phyloP scores from a whole-genome alignment of 31 red algal genomes.

The Bonnemaisonia californica region DNA sequence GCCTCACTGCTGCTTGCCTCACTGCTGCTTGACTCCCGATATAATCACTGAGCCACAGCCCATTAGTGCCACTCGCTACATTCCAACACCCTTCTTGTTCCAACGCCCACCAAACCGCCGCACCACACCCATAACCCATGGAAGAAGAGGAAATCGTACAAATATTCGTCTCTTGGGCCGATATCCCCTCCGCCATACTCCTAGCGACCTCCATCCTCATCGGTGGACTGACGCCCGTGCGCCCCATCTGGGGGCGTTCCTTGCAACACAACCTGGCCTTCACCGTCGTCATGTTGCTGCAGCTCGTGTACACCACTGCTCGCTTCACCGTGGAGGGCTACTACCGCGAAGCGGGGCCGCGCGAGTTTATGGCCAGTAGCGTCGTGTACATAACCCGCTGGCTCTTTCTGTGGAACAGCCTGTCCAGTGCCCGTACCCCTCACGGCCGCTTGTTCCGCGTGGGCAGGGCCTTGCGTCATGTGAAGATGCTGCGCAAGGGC shows the following conservation, averaged over 20 bases:
- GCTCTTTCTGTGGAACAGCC: background rate
- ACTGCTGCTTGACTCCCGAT: background rate
- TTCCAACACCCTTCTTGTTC: too few species aligned
- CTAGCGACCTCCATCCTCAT: background rate
- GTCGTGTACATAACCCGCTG: slow-evolving; percentile 16
- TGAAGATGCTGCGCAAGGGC: slow-evolving; percentile 8
- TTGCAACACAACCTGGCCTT: background rate
- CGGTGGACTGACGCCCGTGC: slow-evolving; percentile 15
- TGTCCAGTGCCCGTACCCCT: background rate
- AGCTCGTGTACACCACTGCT: background rate
- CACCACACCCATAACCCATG: background rate
- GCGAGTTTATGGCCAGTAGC: slow-evolving; percentile 27
- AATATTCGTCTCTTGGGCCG: slow-evolving; percentile 22
- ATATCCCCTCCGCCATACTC: slow-evolving; percentile 12
- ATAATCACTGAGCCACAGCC: background rate
- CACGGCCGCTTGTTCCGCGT: slow-evolving; percentile 8
- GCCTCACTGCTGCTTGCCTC: background rate
- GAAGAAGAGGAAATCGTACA: background rate
- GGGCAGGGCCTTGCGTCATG: background rate
- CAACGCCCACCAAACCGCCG: too few species aligned
- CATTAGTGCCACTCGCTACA: slow-evolving; percentile 8
- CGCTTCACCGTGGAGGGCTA: slow-evolving; percentile 17
- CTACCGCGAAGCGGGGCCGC: slow-evolving; percentile 11
- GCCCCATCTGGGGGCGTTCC: slow-evolving; percentile 15
- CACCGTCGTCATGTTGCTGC: background rate